Evolutionary conservation across 345 rosid species (phyloP), one percentile per base, ranked within the genome.

Genomic region (Gossypium thurberi): DNA sequence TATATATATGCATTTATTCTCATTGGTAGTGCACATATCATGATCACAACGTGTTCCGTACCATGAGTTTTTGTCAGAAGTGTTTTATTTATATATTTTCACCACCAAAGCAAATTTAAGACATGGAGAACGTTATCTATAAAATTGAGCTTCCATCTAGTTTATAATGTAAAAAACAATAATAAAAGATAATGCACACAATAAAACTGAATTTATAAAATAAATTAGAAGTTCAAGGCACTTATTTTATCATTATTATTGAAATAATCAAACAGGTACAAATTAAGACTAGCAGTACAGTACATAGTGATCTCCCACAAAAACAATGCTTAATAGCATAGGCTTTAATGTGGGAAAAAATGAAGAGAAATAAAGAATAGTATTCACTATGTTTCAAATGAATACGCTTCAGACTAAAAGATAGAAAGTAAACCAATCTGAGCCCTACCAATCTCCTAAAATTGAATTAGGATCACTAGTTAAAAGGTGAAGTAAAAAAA

Each of bases 291-390:
- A 40, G 10, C 46, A 9, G 26, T 40, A 47, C 56, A 47, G 6
- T 68, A 12, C 57, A 67, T 9, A 67, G 26, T 44, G n/a, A 23
- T 68, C 72, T 51, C 25, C 72, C 72, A 69, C 57, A 17, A 69
- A 69, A 69, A 51, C n/a, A 51, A 69, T 69, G 47, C 60, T n/a
- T 28, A 80, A 28, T 14, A 20, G 40, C 40, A 55, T 43, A 12
- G n/a, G n/a, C 11, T 55, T 70, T 7, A 43, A 71, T 43, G 65
- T 13, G 65, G 42, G 25, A 10, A 44, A 33, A 23, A 66, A 13
- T 64, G 9, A 52, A 56, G 17, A 25, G 20, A 15, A 37, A 56
- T 3, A 12, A 56, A 3, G 33, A 56, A 3, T 56, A 56, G 61
- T 56, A 21, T 56, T 56, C 23, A 21, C 28, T 10, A 47, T 47